Base-by-base conservation (phyloP, 2,329 filamentous ascomycete genomes). In the Neofusicoccum parvum region DNA sequence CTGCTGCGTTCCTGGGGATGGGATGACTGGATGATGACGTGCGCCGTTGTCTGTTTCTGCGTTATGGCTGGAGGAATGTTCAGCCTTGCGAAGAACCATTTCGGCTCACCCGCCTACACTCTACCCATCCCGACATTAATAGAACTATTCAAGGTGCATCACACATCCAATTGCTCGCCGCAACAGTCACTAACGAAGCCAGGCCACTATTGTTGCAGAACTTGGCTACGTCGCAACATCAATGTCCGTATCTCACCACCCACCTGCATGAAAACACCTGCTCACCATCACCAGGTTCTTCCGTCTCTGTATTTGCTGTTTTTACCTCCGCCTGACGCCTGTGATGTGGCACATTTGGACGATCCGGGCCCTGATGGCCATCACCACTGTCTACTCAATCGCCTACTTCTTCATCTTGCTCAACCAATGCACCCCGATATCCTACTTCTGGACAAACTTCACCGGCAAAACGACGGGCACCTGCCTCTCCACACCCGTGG, bases 381-480 rank as follows among this genome's bases (percentile, higher is more conserved):
- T 64, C 17, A 53, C 49, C 34, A 64, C 62, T 1, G n/a, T 54
- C n/a, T 64, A 64, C n/a, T 46, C 48, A 3, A 36, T 64, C 39
- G 37, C 27, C 62, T 64, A 54, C 41, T 64, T 64, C 62, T 64
- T 54, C 62, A 15, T 64, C n/a, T 37, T 64, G 2, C 50, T 64
- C 23, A 46, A 53, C 48, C 62, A 64, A 12, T 64, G 62, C 49
- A 45, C 50, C 5, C 62, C 62, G 4, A 43, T 54, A 3, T 64
- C 48, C 15, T 64, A 34, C 32, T 64, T 54, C 49, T 64, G 62
- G 62, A 64, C 62, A 15, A 48, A 64, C 27, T 64, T 64, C 49
- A 11, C 1, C 10, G 62, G 27, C 37, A 6, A 12, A 20, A 64
- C 62, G 6, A 27, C 15, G n/a, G 62, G 62, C 9, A 37, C 27